These are phyloP conservation scores for Leccinum longicurvipes DNA, from an alignment of 768 basidiomycete genomes.

Conservation along the genomic window DNA sequence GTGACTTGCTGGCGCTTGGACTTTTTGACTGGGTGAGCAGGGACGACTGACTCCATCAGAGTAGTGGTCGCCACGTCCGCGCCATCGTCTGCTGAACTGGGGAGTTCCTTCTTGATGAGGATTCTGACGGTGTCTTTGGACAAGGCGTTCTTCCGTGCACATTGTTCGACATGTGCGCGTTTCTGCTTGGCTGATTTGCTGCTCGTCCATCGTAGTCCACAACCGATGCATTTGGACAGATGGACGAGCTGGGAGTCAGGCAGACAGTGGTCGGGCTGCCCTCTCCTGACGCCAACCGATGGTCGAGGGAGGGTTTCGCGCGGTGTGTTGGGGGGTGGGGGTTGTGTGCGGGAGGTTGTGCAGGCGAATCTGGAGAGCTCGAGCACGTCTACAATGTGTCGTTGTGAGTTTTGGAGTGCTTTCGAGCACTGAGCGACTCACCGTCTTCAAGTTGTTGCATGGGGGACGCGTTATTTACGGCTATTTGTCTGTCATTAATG, in stretches of 20 bases:
- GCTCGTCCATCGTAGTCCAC: slow-evolving; percentile 65
- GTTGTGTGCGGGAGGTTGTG: background rate
- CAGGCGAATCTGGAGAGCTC: slow-evolving; percentile 43
- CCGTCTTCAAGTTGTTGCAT: too few species aligned
- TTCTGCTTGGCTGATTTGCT: slow-evolving; percentile 65
- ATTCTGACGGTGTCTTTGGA: slow-evolving; percentile 51
- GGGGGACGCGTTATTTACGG: slow-evolving; percentile 46
- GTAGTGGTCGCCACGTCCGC: slow-evolving; percentile 29
- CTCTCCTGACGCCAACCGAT: slow-evolving; percentile 3
- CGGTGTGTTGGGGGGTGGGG: background rate
- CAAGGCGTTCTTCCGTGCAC: slow-evolving; percentile 59
- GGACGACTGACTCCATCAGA: slow-evolving; percentile 52
- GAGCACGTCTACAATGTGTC: background rate
- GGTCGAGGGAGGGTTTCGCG: slow-evolving; percentile 2
- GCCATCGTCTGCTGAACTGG: background rate
- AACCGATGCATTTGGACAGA: slow-evolving; percentile 60
- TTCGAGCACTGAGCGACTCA: too few species aligned
- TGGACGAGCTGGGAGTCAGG: slow-evolving; percentile 44
- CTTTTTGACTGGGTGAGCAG: slow-evolving; percentile 46
- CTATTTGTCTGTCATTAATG: slow-evolving; percentile 23
- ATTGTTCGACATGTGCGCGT: slow-evolving; percentile 60
- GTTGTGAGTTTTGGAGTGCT: background rate
- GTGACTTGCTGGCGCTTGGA: slow-evolving; percentile 35
- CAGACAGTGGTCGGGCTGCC: slow-evolving; percentile 34
- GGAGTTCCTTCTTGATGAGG: slow-evolving; percentile 51